Percentiles rank a stretch among this genome's conserved stretches.
Conservation (phyloP, 2,329 filamentous ascomycete genomes). For the Exophiala dermatitidis region DNA sequence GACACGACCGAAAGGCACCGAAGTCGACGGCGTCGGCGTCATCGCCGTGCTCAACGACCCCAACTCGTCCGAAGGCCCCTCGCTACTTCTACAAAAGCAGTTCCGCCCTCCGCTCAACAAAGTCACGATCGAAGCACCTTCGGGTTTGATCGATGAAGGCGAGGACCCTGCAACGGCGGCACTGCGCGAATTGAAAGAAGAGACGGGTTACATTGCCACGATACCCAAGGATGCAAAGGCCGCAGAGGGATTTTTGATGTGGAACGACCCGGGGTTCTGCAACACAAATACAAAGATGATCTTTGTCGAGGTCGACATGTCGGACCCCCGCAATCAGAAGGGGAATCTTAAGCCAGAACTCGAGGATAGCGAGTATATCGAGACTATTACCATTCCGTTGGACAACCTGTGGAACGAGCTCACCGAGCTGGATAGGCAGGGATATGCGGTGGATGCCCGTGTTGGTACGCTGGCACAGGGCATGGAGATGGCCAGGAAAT, state of each 20-base stretch:
- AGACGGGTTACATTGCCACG: slow-evolving; percentile 54
- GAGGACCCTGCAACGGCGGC: slow-evolving; percentile 52
- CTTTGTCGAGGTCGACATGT: slow-evolving; percentile 66
- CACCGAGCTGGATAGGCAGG: slow-evolving; percentile 58
- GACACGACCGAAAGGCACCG: slow-evolving; percentile 36
- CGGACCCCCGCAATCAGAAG: slow-evolving; percentile 56
- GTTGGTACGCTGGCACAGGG: slow-evolving; percentile 73
- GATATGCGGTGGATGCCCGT: slow-evolving; percentile 71
- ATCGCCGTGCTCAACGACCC: slow-evolving; percentile 48
- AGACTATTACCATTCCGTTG: slow-evolving; percentile 65
- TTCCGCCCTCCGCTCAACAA: slow-evolving; percentile 55
- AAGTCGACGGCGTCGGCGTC: slow-evolving; percentile 55
- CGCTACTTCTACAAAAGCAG: slow-evolving; percentile 44
- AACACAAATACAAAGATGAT: slow-evolving; percentile 51
- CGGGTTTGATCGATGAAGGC: slow-evolving; percentile 52
- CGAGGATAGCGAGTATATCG: slow-evolving; percentile 76
- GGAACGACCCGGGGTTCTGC: slow-evolving; percentile 41
- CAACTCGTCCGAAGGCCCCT: slow-evolving; percentile 30
- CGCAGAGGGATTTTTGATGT: slow-evolving; percentile 26
- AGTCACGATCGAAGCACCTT: slow-evolving; percentile 54
- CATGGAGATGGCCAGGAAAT: slow-evolving; percentile 60
- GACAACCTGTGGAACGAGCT: slow-evolving; percentile 58
- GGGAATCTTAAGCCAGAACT: slow-evolving; percentile 57
- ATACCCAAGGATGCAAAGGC: slow-evolving; percentile 22
- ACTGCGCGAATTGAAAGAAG: slow-evolving; percentile 54